phyloP scores from a whole-genome alignment of 495 filamentous ascomycete species.

The Melanomma pulvis-pyrius region DNA sequence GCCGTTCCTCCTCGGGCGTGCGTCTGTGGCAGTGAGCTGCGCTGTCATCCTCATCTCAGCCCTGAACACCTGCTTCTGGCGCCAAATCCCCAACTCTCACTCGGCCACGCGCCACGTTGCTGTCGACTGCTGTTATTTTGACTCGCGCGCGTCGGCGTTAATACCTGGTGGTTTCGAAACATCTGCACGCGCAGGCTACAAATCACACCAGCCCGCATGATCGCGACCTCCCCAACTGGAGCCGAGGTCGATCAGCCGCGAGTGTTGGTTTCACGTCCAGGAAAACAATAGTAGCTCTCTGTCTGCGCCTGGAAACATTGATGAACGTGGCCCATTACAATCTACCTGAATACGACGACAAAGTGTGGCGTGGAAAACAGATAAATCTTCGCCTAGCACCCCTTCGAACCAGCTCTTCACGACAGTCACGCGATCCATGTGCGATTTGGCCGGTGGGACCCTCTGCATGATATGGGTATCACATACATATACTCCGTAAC shows the following conservation, averaged over 20 bases:
- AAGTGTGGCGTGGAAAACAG: too few species aligned
- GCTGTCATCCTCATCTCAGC: slow-evolving; percentile 1
- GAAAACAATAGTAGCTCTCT: background rate
- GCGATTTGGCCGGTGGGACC: background rate
- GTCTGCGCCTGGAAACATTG: background rate
- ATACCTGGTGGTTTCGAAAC: slow-evolving; percentile 3
- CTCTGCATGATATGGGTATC: background rate
- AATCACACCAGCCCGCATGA: background rate
- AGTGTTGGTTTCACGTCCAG: background rate
- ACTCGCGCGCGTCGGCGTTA: background rate
- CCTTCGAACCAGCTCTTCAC: too few species aligned
- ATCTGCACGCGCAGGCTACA: background rate
- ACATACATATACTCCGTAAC: background rate
- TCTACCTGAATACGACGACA: too few species aligned
- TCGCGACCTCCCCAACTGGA: background rate
- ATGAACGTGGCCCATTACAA: too few species aligned
- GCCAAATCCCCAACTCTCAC: background rate
- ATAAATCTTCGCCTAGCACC: too few species aligned
- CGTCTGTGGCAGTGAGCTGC: background rate
- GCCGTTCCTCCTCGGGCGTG: background rate
- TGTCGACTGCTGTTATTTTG: background rate
- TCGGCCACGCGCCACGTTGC: background rate
- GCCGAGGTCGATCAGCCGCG: background rate
- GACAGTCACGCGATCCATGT: too few species aligned
- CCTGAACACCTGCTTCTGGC: background rate